Conservation (phyloP, 495 filamentous ascomycete species). For the Podospora anserina region DNA sequence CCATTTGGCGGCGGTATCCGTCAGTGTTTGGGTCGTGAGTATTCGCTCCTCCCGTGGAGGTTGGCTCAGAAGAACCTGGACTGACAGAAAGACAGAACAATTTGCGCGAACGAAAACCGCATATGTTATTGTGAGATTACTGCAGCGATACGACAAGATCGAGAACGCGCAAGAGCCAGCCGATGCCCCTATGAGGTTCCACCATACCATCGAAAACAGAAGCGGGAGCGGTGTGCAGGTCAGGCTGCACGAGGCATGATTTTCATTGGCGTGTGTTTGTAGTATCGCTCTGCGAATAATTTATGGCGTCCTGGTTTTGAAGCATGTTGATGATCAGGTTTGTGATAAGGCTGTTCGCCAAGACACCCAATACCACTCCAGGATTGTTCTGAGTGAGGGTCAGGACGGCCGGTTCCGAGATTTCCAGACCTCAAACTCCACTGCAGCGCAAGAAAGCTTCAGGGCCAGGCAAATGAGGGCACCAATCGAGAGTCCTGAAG, state of each 20-base stretch:
- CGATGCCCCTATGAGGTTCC: conserved; percentile 34
- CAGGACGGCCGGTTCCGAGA: not conserved
- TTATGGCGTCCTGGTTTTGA: not conserved
- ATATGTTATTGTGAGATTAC: conserved; percentile 42
- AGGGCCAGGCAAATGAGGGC: not conserved
- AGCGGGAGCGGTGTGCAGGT: conserved; percentile 47
- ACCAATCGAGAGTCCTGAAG: not conserved
- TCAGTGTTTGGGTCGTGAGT: conserved; percentile 33
- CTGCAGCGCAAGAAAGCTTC: not conserved
- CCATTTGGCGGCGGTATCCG: conserved; percentile 27
- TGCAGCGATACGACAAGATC: conserved; percentile 45
- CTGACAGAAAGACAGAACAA: conserved; percentile 34
- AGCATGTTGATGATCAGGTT: no score
- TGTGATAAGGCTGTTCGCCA: no score
- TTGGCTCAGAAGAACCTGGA: not conserved
- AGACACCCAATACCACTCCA: no score
- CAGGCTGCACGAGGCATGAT: conserved; percentile 31
- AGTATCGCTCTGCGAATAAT: not conserved
- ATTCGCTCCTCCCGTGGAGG: not conserved
- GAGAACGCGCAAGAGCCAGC: conserved; percentile 36
- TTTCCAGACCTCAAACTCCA: not conserved
- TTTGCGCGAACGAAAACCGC: conserved; percentile 43
- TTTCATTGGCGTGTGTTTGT: not conserved
- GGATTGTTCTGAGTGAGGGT: not conserved
- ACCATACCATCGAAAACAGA: conserved; percentile 48